Base-by-base conservation (phyloP, 1,284 basidiomycete genomes). In the Irpex lacteus region DNA sequence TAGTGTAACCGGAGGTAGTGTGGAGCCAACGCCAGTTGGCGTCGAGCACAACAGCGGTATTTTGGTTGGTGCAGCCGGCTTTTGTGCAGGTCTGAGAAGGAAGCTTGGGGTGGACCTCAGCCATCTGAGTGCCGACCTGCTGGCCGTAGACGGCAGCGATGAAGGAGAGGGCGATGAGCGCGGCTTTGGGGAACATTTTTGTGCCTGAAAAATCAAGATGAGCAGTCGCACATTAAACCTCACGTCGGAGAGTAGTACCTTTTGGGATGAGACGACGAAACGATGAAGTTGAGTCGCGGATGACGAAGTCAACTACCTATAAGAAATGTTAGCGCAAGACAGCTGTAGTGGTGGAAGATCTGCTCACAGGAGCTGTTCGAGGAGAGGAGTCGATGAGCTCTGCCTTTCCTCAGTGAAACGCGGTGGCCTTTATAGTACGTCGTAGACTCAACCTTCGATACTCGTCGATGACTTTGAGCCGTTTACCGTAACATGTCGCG, bases 91-190 rank as follows among this genome's bases (percentile, higher is more conserved):
- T 70, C 69, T 78, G 72, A 67, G 73, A 74, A 38, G 77, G 69
- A 53, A 83, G 73, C 11, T 69, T 50, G 26, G 82, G 82, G 69
- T 82, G 81, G 66, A 64, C 73, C 69, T 81, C 80, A 11, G 79
- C 70, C 36, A 71, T 74, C 55, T 72, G 65, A 4, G 78, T 80
- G 65, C 80, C 80, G 62, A 76, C 73, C 62, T 80, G 77, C 69
- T 81, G 80, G 63, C 70, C 78, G 63, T 68, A 70, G 26, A 67
- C 77, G 37, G 73, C 67, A 58, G 78, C 76, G 63, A 75, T 59
- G 67, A 78, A 67, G 36, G 67, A 47, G 62, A 68, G 60, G 4
- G 63, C 54, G 56, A 68, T 53, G 65, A 66, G 65, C 7, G 62
- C 58, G 5, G 65, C 49, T 15, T 59, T 38, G 59, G 44, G 65